Evolutionary conservation across 495 filamentous ascomycete genomes (phyloP), one percentile per base, ranked within the genome.

Genomic region (Pseudomonodictys pantanalensis): DNA sequence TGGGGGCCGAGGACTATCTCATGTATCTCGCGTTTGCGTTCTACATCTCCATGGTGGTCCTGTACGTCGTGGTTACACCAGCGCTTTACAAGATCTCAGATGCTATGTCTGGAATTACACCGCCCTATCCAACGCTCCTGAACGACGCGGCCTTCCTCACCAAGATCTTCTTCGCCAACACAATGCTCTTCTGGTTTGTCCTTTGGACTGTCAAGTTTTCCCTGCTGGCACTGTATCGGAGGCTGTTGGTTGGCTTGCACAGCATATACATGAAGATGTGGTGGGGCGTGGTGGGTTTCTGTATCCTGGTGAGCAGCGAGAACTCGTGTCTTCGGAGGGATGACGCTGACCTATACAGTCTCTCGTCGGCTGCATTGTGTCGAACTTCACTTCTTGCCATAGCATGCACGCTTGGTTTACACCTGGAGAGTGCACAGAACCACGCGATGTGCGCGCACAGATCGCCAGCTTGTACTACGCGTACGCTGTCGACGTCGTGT

Each of bases 171-270:
- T 79, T 79, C 39, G 72, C 72, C 17, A 74, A 73, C 25, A 74
- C 73, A 7, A 68, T 75, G 12, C 65, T 76, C 26, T 70, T 79
- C 56, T 79, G 78, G 76, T 52, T 71, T 7, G 70, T 66, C 2
- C 55, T 79, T n/a, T 80, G 78, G 78, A 59, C 71, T 35, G 73
- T 78, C 41, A 80, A 80, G 59, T 68, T 75, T 25, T 73, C 70
- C 2, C 68, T 80, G 11, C 62, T 80, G 49, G 68, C 74, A 2
- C 70, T 79, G 49, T 80, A 77, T 54, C 69, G 68, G 48, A 62
- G 69, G 15, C 56, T 80, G 30, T 69, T 75, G 25, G 57, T 60
- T 18, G 73, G 74, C 7, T 41, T 76, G 17, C 55, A 53, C 9
- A 45, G 23, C 2, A 17, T 44, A 1, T 69, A 72, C 30, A 69